Base-by-base conservation (phyloP, 2,329 filamentous ascomycete genomes). In the Aspergillus tamarii region DNA sequence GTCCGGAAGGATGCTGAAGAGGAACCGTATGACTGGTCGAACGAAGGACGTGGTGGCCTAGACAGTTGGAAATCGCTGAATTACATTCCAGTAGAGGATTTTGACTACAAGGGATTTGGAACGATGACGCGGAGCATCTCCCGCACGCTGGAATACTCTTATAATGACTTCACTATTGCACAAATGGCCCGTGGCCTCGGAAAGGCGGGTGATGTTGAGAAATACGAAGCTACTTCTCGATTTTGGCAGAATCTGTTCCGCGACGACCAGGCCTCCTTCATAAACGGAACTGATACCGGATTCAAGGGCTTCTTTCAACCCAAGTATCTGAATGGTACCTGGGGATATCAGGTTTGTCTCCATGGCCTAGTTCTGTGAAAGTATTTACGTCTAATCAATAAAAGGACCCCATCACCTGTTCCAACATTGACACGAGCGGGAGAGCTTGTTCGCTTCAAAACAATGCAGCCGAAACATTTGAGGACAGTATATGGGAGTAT, bases 271-370 rank as follows among this genome's bases (percentile, higher is more conserved):
- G 81, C 74, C 1, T 90, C 88, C 1, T 79, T 80, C 54, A 79
- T 83, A 59, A 84, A 86, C 62, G 87, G 85, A 0, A 82, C 74
- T 0, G 80, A 90, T 66, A 91, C 89, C 0, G 89, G 88, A 0
- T 93, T 91, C 68, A 81, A 78, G 0, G 91, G 91, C 0, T 93
- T 92, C 76, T 88, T 93, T 64, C 88, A 92, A 72, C 90, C 90
- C 0, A 87, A 84, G 57, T 89, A 86, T 64, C 73, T 89, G 0
- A 93, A 93, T 70, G 82, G 84, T 28, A 91, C 89, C 0, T 93
- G 88, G 87, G 89, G 84, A 2, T 86, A 80, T 58, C 90, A 93
- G 74, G 85, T 70, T 32, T 7, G 57, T 28, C 12, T 19, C 7
- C 30, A 8, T 19, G 12, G 5, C 19, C 19, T 39, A 32, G 2